Conservation (phyloP, 305 asterid genomes). For the Fraxinus nigra region DNA sequence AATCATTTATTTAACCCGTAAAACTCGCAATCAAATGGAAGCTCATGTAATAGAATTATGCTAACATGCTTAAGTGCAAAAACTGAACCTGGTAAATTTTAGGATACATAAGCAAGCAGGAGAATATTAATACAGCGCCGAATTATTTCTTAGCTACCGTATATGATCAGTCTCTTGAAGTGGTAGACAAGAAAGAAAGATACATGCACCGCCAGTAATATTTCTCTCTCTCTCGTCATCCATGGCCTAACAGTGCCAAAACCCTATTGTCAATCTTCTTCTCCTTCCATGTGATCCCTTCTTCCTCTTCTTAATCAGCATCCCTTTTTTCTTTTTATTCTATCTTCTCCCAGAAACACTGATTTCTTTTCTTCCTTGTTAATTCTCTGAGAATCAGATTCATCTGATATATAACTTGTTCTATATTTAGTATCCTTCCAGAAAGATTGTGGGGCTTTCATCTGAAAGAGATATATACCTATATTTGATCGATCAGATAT, state of each 20-base stretch:
- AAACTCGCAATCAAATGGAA: no score
- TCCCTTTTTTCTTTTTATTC: background rate
- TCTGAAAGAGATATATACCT: background rate
- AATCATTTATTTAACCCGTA: no score
- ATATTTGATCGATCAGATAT: background rate
- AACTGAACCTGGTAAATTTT: background rate
- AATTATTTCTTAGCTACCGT: background rate
- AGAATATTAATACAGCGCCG: background rate
- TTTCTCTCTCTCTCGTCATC: slow-evolving; percentile 47
- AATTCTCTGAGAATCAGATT: slow-evolving; percentile 20
- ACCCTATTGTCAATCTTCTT: slow-evolving; percentile 21
- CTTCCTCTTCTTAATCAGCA: slow-evolving; percentile 16
- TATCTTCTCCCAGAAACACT: slow-evolving; percentile 6
- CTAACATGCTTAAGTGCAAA: background rate
- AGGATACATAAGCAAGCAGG: background rate
- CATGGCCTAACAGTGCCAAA: slow-evolving; percentile 66
- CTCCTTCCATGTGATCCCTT: background rate
- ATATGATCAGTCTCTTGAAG: background rate
- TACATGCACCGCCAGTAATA: slow-evolving; percentile 44
- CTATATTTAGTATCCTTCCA: slow-evolving; percentile 38
- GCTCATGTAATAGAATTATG: no score
- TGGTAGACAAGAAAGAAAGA: background rate
- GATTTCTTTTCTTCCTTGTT: slow-evolving; percentile 8
- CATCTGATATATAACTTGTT: background rate
- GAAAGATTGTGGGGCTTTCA: slow-evolving; percentile 10